Base-by-base conservation (phyloP, 169 alveolate species). In the Babesia bovis region DNA sequence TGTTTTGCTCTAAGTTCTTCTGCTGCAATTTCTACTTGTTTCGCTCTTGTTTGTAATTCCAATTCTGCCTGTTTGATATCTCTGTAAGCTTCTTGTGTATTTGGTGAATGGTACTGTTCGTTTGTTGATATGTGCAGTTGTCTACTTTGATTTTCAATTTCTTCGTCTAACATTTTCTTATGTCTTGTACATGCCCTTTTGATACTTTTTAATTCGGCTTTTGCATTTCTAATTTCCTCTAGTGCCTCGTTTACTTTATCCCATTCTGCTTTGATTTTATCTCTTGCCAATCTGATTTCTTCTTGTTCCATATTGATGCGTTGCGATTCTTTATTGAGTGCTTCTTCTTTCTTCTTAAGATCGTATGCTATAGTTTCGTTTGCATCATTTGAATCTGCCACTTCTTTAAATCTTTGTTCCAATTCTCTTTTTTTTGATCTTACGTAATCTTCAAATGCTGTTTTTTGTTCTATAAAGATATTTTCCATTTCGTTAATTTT, bases 311-410 rank as follows among this genome's bases (percentile, higher is more conserved):
- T 52, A 19, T 58, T 58, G 41, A 63, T 12, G 3, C 60, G 58
- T 3, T 63, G 73, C 47, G 53, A 7, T 19, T 63, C 73, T 30
- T 49, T 42, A 33, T 63, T 67, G 41, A 78, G 58, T 28, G 26
- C 58, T 12, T 68, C 87, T 26, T 78, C 83, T 32, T 53, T 32
- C 23, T 51, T 57, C 33, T 68, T 78, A 45, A 78, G 59, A 21
- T 66, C 83, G 50, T 81, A 68, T 26, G 88, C 84, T 0, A 70
- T 66, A 25, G 52, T 40, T 13, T 75, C 72, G 51, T 52, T 70
- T 21, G 65, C 42, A 49, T 81, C 84, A 44, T 28, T 73, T 23
- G 82, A 30, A 6, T 70, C 84, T 9, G 79, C 55, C 15, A 66
- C 67, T 45, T 71, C 84, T 51, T 55, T 81, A 21, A 81, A 13